phyloP scores from a whole-genome alignment of 148 eudicot genomes.

The Rhododendron kiyosumense region DNA sequence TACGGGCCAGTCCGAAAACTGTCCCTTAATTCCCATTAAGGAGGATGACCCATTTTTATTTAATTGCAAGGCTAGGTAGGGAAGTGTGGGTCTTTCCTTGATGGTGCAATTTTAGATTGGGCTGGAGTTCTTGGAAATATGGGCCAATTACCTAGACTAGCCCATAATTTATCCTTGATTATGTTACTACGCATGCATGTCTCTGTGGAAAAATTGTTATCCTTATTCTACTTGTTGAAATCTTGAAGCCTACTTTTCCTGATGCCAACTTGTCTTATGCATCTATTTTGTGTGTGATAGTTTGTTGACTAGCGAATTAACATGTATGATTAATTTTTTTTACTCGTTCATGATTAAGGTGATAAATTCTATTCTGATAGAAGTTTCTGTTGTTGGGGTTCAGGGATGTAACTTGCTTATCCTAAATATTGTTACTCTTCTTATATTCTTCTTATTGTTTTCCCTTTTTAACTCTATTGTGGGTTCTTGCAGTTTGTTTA shows the following conservation, averaged over 20 bases:
- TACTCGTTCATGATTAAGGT: background rate
- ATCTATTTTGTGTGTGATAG: background rate
- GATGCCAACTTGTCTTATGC: background rate
- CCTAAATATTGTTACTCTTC: background rate
- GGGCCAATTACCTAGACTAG: no score
- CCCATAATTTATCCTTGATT: background rate
- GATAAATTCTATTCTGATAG: background rate
- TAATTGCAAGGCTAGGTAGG: no score
- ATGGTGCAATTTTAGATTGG: no score
- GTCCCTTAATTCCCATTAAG: no score
- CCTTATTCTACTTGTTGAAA: background rate
- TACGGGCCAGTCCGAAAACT: no score
- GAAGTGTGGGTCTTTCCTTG: no score
- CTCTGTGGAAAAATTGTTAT: background rate
- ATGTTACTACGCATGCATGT: background rate
- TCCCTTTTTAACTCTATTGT: background rate
- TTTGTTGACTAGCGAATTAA: background rate
- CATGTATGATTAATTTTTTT: background rate
- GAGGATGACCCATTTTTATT: no score
- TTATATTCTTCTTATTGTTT: no score
- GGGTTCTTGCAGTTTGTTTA: slow-evolving; percentile 64
- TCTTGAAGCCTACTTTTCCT: background rate
- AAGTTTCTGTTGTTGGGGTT: background rate
- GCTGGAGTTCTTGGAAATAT: no score
- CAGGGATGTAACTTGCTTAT: background rate